Evolutionary conservation across 768 basidiomycete genomes (phyloP), one percentile per base, ranked within the genome.

Genomic region (Mycena sanguinolenta): DNA sequence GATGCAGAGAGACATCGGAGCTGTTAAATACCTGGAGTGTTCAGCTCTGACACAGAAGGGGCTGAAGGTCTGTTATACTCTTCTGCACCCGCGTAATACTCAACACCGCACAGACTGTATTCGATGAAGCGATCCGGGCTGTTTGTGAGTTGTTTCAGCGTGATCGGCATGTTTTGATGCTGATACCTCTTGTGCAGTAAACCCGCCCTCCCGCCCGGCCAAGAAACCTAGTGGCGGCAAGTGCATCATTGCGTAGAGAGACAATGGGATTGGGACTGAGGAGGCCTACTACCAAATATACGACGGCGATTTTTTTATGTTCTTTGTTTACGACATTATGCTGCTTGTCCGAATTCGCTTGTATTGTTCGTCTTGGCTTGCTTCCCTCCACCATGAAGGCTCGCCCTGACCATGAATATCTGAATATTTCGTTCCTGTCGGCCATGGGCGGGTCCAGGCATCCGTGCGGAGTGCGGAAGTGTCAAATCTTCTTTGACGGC

Each of bases 31-130:
- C 77, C 84, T 98, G 67, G 96, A 98, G 81, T 98, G 96, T 81
- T 97, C 96, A 32, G 96, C 97, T 38, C 84, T 97, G 77, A 98
- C 97, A 55, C 98, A 99, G 86, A 98, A 99, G 83, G 97, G 97
- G 19, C 85, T 99, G 79, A 99, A 99, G 72, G 72, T 73, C 28
- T 5, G 68, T 21, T 6, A 9, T 36, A 21, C 27, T 21, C 49
- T 3, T 2, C 3, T 21, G 50, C 17, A 7, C 34, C 19, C 6
- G 8, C n/a, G 21, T 7, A 28, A 27, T 67, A 38, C 65, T 70
- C 4, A 69, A 36, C 49, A 14, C n/a, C 46, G 52, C 7, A 16
- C 72, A 73, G 90, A 97, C 93, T 67, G 98, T 99, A 52, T 99
- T 99, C 79, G 98, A 99, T 80, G 98, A 99, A 82, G 98, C 98